A percentile compares a stretch with the other conserved stretches of the same genome.
These are phyloP conservation scores for Ceratocystis variospora DNA, from an alignment of 2,329 filamentous ascomycete genomes.

Conservation along the genomic window DNA sequence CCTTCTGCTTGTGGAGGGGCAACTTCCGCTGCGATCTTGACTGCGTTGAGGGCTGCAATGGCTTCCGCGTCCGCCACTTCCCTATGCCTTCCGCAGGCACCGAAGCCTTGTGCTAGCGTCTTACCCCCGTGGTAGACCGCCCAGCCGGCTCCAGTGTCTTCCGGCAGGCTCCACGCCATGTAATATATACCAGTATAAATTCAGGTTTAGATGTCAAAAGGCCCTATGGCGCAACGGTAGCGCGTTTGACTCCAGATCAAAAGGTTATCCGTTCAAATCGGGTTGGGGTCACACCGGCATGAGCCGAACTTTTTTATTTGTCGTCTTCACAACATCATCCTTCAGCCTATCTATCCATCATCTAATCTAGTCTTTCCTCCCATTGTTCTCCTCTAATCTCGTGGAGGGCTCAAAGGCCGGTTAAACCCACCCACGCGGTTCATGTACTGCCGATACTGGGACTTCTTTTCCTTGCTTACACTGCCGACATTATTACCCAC, in stretches of 20 bases:
- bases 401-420: constrained; percentile 51
- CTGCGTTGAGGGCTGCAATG: too few relatives aligned
- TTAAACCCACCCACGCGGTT: constrained; percentile 75
- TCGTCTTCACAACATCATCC: not conserved
- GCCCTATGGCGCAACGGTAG: constrained; percentile 18
- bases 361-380: too few relatives aligned
- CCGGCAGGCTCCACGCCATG: too few relatives aligned
- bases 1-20: too few relatives aligned
- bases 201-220: not conserved
- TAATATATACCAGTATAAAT: not conserved
- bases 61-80: too few relatives aligned
- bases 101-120: too few relatives aligned
- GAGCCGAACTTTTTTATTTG: not conserved
- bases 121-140: too few relatives aligned
- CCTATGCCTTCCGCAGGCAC: too few relatives aligned
- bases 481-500: constrained; percentile 72
- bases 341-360: too few relatives aligned
- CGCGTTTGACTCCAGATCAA: constrained; percentile 20
- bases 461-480: constrained; percentile 85
- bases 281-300: constrained; percentile 18
- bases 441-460: constrained; percentile 94
- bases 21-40: too few relatives aligned
- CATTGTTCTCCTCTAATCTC: constrained; percentile 19
- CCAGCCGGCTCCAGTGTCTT: too few relatives aligned
- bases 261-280: constrained; percentile 20